These are phyloP conservation scores for Rhodotorula sp. DNA, from an alignment of 1,284 basidiomycete genomes.

Conservation along the genomic window DNA sequence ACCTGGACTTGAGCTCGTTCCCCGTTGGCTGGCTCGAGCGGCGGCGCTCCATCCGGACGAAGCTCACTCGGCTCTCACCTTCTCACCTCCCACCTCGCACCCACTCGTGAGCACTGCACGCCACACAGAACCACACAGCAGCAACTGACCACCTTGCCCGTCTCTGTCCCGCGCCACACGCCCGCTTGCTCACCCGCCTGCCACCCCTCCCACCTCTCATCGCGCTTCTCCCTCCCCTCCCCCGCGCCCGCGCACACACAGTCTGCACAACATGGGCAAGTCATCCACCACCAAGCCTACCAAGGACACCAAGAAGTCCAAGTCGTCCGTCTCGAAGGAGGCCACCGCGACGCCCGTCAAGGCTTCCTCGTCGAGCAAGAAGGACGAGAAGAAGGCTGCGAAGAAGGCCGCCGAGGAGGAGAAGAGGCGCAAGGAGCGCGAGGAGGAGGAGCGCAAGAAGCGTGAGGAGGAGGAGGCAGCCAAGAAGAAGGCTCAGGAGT, in stretches of 20 bases:
- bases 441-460: constrained; percentile 30
- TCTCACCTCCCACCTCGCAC: neutral
- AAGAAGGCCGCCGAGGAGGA: constrained; percentile 37
- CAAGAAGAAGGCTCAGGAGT: constrained; percentile 38
- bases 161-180: neutral
- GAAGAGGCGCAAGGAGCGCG: constrained; percentile 31
- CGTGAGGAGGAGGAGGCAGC: constrained; percentile 42
- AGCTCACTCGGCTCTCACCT: neutral
- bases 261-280: constrained; percentile 29
- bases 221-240: neutral
- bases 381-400: constrained; percentile 47
- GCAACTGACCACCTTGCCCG: neutral
- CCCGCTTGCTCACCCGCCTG: too few relatives aligned
- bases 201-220: neutral
- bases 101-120: neutral
- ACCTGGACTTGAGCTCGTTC: constrained; percentile 1
- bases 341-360: constrained; percentile 42
- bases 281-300: constrained; percentile 30
- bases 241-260: neutral
- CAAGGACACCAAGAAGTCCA: constrained; percentile 37
- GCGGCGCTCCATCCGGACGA: neutral
- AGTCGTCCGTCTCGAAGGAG: constrained; percentile 29
- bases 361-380: constrained; percentile 45
- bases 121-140: neutral
- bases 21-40: neutral